Conservation (phyloP, 768 basidiomycete species). For the Lactarius vividus region DNA sequence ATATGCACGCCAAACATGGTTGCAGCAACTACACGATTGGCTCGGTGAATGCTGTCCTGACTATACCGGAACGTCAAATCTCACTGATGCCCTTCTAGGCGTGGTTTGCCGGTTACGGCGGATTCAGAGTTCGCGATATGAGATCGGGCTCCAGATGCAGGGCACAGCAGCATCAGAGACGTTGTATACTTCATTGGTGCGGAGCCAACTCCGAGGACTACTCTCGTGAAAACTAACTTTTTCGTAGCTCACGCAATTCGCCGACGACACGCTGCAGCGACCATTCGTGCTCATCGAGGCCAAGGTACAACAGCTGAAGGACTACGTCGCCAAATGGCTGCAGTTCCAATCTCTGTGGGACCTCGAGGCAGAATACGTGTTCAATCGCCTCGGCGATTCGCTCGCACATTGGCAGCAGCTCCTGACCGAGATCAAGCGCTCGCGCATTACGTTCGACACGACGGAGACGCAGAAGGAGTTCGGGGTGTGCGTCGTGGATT, state of each 20-base stretch:
- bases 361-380: slow-evolving; percentile 94
- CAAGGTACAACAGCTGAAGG: slow-evolving; percentile 82
- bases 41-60: slow-evolving; percentile 49
- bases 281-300: slow-evolving; percentile 85
- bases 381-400: slow-evolving; percentile 91
- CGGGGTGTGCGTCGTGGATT: slow-evolving; percentile 92
- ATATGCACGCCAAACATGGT: slow-evolving; percentile 86
- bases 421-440: slow-evolving; percentile 94
- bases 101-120: slow-evolving; percentile 83
- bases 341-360: slow-evolving; percentile 99
- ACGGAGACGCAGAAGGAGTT: slow-evolving; percentile 90
- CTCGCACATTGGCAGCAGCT: slow-evolving; percentile 94
- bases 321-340: slow-evolving; percentile 96
- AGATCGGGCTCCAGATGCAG: slow-evolving; percentile 93
- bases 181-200: slow-evolving; percentile 79
- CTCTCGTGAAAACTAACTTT: slow-evolving; percentile 22
- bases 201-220: slow-evolving; percentile 30
- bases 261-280: slow-evolving; percentile 68
- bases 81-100: slow-evolving; percentile 41
- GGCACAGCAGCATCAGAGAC: slow-evolving; percentile 59
- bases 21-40: slow-evolving; percentile 86
- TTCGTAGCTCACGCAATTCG: slow-evolving; percentile 66
- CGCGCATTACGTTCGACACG: slow-evolving; percentile 94
- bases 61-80: neutral
- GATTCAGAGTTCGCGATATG: slow-evolving; percentile 94